phyloP scores from a whole-genome alignment of 257 asterid species.

The Nicotiana attenuata region DNA sequence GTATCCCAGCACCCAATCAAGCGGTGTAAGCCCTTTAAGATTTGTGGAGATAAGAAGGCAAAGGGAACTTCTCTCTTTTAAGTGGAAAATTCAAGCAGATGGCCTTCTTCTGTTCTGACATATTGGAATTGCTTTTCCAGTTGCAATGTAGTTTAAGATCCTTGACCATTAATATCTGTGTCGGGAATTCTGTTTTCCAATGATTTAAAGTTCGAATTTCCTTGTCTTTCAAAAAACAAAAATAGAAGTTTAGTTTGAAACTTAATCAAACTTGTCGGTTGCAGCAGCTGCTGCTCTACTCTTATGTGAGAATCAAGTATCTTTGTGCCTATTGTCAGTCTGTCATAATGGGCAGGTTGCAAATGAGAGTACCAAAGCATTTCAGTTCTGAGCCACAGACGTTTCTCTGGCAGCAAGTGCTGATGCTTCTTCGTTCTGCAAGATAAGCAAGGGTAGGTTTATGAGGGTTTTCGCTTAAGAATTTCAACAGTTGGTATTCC shows the following conservation, averaged over 20 bases:
- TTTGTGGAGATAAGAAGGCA: no score
- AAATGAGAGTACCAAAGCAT: background rate
- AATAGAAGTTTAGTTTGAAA: background rate
- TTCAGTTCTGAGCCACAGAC: background rate
- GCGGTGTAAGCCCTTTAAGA: no score
- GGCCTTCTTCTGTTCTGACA: no score
- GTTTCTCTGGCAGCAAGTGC: background rate
- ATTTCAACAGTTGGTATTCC: background rate
- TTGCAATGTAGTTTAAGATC: no score
- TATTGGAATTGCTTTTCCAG: no score
- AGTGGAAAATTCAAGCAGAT: no score
- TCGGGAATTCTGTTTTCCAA: no score
- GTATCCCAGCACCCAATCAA: no score
- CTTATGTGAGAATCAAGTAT: background rate
- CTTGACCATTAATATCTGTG: no score
- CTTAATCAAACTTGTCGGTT: background rate
- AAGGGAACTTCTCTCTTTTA: no score
- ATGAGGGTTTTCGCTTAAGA: background rate
- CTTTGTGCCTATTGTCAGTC: background rate
- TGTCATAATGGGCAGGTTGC: background rate
- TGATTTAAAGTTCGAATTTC: no score
- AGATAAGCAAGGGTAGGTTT: background rate
- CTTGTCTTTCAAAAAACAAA: no score
- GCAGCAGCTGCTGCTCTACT: background rate
- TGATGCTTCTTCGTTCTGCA: background rate